Evolutionary conservation across 2,329 filamentous ascomycete species (phyloP), one percentile per base, ranked within the genome.

Genomic region (Fusarium albosuccineum): DNA sequence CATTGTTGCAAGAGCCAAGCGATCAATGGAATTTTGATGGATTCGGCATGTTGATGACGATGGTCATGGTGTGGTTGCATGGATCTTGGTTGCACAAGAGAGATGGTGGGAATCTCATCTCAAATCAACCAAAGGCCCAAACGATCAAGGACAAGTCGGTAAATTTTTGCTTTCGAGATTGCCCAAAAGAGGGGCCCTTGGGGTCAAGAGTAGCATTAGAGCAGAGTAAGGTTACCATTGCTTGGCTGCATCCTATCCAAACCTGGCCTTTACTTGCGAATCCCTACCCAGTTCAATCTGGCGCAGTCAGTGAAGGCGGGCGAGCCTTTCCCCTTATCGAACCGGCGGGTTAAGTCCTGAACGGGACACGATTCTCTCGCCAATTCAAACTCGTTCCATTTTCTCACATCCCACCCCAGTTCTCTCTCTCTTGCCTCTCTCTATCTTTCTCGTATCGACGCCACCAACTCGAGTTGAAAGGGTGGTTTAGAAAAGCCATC

Each of bases 31-130:
- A 5, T 7, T n/a, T 16, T 10, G 8, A 29, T 54, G 40, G 52
- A 55, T 55, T 55, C 52, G 52, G 52, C 52, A 55, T 37, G 40
- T 55, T 29, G 8, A 8, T 5, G 29, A 34, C 14, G 42, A 22
- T 33, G 22, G 27, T 10, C 13, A 10, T 49, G 52, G 48, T 33
- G 49, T 54, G 6, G 39, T 40, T 56, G 50, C 64, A 67, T 45
- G 50, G 57, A 59, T 66, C 65, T 68, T 34, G 34, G 65, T 68
- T 45, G 54, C 41, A 68, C 65, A 68, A 44, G 52, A 68, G 8
- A 33, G 46, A 49, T 56, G 37, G 39, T 53, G 39, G 37, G 37
- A 42, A 42, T 53, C 37, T 53, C 37, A 41, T 29, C 22, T 30
- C 37, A 40, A n/a, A 9, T 46, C 44, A 14, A 29, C 26, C 33